A percentile compares a stretch with the other conserved stretches of the same genome.
These are phyloP conservation scores for Hirsutella thompsonii DNA, from an alignment of 2,329 filamentous ascomycete species.

Conservation along the genomic window DNA sequence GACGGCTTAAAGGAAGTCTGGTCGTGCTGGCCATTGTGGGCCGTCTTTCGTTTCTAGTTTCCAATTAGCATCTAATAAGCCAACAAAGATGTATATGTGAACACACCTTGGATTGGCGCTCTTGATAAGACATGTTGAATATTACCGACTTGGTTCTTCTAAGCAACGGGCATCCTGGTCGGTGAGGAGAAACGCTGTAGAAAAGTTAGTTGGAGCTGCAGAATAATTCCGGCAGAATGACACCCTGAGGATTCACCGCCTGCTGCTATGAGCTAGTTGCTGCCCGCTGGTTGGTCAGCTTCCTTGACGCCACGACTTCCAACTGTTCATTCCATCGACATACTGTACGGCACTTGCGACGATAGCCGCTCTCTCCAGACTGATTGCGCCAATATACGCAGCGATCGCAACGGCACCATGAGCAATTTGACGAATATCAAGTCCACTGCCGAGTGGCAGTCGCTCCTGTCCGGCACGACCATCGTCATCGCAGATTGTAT, in stretches of 20 bases:
- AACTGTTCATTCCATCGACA: neutral
- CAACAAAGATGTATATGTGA: no score
- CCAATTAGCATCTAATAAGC: neutral
- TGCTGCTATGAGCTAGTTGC: conserved; percentile 7
- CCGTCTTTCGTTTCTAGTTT: conserved; percentile 37
- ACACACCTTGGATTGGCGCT: conserved; percentile 21
- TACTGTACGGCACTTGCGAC: neutral
- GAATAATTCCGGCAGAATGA: conserved; percentile 14
- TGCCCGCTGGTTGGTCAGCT: conserved; percentile 9
- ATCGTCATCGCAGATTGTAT: conserved; percentile 86
- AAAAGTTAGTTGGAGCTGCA: neutral
- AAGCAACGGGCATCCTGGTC: neutral
- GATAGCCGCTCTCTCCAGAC: neutral
- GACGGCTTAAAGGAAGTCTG: conserved; percentile 49
- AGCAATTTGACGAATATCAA: conserved; percentile 40
- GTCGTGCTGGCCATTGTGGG: conserved; percentile 20
- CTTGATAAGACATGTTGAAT: conserved; percentile 18
- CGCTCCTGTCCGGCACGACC: conserved; percentile 56
- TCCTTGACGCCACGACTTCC: neutral
- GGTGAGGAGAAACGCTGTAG: neutral
- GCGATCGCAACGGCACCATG: conserved; percentile 20
- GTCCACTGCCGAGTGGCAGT: conserved; percentile 59
- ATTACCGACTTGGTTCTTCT: neutral
- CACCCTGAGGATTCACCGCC: conserved; percentile 1
- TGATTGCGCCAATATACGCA: neutral